Conservation (phyloP, 306 rosid species). For the Elaeagnus macrophylla region DNA sequence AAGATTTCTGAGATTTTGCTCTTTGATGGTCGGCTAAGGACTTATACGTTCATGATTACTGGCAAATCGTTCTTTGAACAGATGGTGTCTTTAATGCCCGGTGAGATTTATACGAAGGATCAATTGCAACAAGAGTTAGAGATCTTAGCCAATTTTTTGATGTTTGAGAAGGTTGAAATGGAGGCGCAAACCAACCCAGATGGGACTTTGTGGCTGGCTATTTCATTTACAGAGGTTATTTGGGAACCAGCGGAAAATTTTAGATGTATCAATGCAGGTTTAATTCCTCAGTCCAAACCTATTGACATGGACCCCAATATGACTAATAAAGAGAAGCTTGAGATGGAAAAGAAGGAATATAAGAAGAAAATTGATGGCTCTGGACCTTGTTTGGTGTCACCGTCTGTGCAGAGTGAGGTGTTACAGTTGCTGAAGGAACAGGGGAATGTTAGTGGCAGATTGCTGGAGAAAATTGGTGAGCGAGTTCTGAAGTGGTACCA, state of each 20-base stretch:
- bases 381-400: slow-evolving; percentile 64
- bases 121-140: slow-evolving; percentile 91
- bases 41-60: slow-evolving; percentile 31
- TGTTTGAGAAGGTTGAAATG: slow-evolving; percentile 93
- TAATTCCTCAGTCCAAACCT: slow-evolving; percentile 71
- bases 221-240: slow-evolving; percentile 70
- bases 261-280: slow-evolving; percentile 82
- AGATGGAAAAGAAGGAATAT: slow-evolving; percentile 81
- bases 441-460: slow-evolving; percentile 79
- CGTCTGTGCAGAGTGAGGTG: slow-evolving; percentile 52
- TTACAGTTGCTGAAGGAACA: slow-evolving; percentile 55
- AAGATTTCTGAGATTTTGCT: slow-evolving; percentile 64
- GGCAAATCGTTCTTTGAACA: slow-evolving; percentile 75
- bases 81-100: slow-evolving; percentile 77
- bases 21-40: slow-evolving; percentile 51
- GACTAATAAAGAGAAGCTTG: slow-evolving; percentile 90
- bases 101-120: slow-evolving; percentile 65
- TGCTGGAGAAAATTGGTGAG: slow-evolving; percentile 81
- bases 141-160: slow-evolving; percentile 65
- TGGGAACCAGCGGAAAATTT: slow-evolving; percentile 75
- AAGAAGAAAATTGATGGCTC: slow-evolving; percentile 71
- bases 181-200: slow-evolving; percentile 86
- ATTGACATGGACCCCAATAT: slow-evolving; percentile 78
- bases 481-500: slow-evolving; percentile 94
- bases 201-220: slow-evolving; percentile 53